phyloP scores from a whole-genome alignment of 1,284 basidiomycete species.

The Irpex sp. region DNA sequence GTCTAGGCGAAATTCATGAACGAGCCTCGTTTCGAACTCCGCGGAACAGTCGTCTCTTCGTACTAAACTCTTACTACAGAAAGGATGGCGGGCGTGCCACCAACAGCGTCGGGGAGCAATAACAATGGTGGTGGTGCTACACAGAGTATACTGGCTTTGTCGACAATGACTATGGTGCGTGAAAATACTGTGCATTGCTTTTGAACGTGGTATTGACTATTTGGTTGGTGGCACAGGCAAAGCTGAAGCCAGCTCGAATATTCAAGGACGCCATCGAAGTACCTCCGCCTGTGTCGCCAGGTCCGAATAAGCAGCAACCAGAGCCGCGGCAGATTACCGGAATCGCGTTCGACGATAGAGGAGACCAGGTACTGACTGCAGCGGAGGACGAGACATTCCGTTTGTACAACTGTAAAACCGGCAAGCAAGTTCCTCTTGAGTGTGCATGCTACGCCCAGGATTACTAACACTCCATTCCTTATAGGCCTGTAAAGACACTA shows the following conservation, averaged over 20 bases:
- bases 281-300: constrained; percentile 45
- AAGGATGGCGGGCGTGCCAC: constrained; percentile 14
- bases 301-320: constrained; percentile 30
- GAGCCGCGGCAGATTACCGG: constrained; percentile 78
- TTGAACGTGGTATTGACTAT: neutral
- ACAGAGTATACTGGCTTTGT: constrained; percentile 18
- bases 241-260: constrained; percentile 86
- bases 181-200: constrained; percentile 3
- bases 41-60: constrained; percentile 17
- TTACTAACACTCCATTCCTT: constrained; percentile 21
- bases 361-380: constrained; percentile 83
- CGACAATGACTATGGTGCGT: constrained; percentile 29
- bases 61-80: constrained; percentile 1
- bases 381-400: constrained; percentile 94
- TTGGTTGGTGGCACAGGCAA: constrained; percentile 38
- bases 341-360: constrained; percentile 87
- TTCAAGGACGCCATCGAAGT: constrained; percentile 78
- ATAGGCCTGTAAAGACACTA: constrained; percentile 71
- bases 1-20: constrained; percentile 6
- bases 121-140: constrained; percentile 15
- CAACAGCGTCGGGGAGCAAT: constrained; percentile 16
- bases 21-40: constrained; percentile 24
- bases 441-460: constrained; percentile 20
- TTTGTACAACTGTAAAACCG: constrained; percentile 84
- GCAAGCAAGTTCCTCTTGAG: constrained; percentile 73